Percentiles rank a stretch among this genome's conserved stretches.
These are phyloP conservation scores for Whalleya microplaca DNA, from an alignment of 2,329 filamentous ascomycete genomes.

Conservation along the genomic window DNA sequence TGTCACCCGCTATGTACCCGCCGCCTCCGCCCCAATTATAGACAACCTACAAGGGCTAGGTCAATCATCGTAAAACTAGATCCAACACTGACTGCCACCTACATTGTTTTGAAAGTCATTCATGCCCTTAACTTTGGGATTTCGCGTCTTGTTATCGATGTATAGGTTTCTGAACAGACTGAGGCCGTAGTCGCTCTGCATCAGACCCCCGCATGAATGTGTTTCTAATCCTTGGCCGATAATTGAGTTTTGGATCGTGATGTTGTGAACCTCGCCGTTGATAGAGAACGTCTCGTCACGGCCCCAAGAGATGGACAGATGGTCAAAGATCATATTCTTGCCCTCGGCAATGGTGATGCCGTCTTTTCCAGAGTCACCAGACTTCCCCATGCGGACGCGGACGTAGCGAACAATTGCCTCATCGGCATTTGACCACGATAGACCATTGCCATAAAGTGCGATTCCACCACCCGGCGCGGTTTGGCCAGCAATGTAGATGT, in stretches of 20 bases:
- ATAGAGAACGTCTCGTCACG: conserved; percentile 60
- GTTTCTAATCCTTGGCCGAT: conserved; percentile 58
- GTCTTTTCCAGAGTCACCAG: conserved; percentile 56
- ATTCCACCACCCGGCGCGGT: conserved; percentile 54
- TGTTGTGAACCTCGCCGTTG: conserved; percentile 49
- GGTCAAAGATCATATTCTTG: conserved; percentile 59
- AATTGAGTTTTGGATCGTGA: conserved; percentile 57
- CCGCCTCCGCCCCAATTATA: conserved; percentile 61
- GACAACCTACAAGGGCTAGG: conserved; percentile 46
- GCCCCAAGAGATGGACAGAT: conserved; percentile 57
- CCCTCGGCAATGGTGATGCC: conserved; percentile 57
- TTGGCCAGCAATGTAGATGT: conserved; percentile 54
- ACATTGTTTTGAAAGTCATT: conserved; percentile 56
- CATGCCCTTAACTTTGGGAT: conserved; percentile 60
- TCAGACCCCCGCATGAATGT: conserved; percentile 55
- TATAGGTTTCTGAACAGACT: conserved; percentile 59
- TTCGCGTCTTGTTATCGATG: conserved; percentile 60
- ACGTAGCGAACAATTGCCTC: conserved; percentile 60
- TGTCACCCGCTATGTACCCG: conserved; percentile 59
- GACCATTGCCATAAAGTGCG: conserved; percentile 58
- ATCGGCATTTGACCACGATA: conserved; percentile 55
- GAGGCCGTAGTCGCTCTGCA: conserved; percentile 53
- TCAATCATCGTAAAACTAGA: conserved; percentile 11
- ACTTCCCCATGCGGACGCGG: conserved; percentile 56
- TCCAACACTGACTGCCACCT: background rate